Conservation (phyloP, 768 basidiomycete species). For the Tulasnella sp. region DNA sequence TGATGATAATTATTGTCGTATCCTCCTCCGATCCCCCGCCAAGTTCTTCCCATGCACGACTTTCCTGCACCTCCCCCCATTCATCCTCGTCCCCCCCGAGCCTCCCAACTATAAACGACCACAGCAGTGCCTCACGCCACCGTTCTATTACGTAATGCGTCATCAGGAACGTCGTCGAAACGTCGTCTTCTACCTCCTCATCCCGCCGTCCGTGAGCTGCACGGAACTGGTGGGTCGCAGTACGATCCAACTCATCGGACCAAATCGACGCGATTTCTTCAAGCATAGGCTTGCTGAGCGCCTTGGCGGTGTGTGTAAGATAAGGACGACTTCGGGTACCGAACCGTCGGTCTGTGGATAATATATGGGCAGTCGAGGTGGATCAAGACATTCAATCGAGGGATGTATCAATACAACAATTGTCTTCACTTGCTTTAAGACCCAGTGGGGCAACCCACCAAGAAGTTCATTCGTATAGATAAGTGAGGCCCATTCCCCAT, state of each 20-base stretch:
- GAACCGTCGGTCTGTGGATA: conserved; percentile 20
- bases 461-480: conserved; percentile 19
- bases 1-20: neutral
- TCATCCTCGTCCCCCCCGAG: conserved; percentile 8
- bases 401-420: neutral
- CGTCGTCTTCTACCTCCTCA: neutral
- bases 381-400: neutral
- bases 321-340: conserved; percentile 23
- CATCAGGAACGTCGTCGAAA: conserved; percentile 1
- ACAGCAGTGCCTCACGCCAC: conserved; percentile 17
- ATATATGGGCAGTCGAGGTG: neutral
- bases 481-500: conserved; percentile 21
- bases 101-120: conserved; percentile 20
- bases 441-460: conserved; percentile 2
- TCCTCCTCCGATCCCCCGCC: conserved; percentile 8
- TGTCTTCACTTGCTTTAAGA: neutral
- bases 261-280: conserved; percentile 20
- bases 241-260: conserved; percentile 12
- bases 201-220: conserved; percentile 6
- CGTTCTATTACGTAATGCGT: conserved; percentile 15
- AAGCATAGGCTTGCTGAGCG: conserved; percentile 18
- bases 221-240: conserved; percentile 7
- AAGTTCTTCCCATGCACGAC: conserved; percentile 12
- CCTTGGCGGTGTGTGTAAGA: conserved; percentile 21
- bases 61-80: conserved; percentile 16